phyloP scores from a whole-genome alignment of 257 asterid genomes.

The Vinca minor region DNA sequence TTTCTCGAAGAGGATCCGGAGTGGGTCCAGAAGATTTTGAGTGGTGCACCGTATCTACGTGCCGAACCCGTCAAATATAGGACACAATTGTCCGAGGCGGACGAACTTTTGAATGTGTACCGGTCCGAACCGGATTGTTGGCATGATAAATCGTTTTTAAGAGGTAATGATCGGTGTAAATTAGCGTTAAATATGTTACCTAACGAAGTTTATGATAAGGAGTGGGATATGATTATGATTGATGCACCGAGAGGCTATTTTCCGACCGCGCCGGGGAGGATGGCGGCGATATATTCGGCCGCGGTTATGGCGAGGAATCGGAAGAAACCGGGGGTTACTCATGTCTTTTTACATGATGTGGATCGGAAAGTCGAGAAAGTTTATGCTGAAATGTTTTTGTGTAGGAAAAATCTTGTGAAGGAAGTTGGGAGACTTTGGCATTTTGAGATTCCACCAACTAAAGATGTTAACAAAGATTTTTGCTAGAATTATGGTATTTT shows the following conservation, averaged over 20 bases:
- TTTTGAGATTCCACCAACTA: conserved; percentile 53
- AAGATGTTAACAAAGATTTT: conserved; percentile 21
- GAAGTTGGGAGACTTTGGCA: conserved; percentile 67
- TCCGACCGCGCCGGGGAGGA: conserved; percentile 76
- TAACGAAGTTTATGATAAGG: conserved; percentile 56
- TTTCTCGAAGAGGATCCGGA: conserved; percentile 78
- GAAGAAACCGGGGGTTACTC: conserved; percentile 52
- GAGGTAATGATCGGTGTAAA: conserved; percentile 58
- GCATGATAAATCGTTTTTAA: conserved; percentile 37
- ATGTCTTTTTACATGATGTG: conserved; percentile 76
- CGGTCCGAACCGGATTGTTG: conserved; percentile 46
- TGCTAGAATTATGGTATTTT: conserved; percentile 32
- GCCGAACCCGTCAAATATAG: conserved; percentile 57
- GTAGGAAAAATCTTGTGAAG: conserved; percentile 46
- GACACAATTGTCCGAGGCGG: conserved; percentile 55
- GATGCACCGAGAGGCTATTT: conserved; percentile 88
- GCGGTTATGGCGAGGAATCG: conserved; percentile 84
- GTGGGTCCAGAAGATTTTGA: conserved; percentile 55
- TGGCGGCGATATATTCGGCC: conserved; percentile 84
- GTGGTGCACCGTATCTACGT: conserved; percentile 42
- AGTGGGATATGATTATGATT: conserved; percentile 88
- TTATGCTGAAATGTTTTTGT: conserved; percentile 60
- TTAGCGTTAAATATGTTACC: conserved; percentile 64
- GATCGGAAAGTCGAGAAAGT: conserved; percentile 68
- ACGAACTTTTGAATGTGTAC: conserved; percentile 33